A percentile compares a stretch with the other conserved stretches of the same genome.
phyloP scores from a whole-genome alignment of 2,329 filamentous ascomycete genomes.

The Lachnellula subtilissima region DNA sequence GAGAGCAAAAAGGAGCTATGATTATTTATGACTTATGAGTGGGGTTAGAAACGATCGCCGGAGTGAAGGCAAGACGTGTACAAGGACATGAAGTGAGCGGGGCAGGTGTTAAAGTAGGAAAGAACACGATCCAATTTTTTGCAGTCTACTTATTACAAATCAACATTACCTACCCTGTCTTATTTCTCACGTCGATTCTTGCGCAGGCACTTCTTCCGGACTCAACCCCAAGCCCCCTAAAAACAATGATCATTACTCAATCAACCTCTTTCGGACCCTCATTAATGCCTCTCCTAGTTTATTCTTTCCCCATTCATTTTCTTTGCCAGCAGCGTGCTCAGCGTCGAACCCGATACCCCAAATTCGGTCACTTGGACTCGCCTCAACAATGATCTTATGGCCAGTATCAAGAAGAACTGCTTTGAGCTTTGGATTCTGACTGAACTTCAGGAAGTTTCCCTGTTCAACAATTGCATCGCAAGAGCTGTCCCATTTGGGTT shows the following conservation, averaged over 20 bases:
- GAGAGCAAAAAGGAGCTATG: conserved; percentile 9
- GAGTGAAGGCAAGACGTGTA: too few relatives aligned
- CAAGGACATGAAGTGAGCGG: too few relatives aligned
- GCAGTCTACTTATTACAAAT: too few relatives aligned
- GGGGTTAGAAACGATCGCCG: too few relatives aligned
- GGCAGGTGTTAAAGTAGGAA: too few relatives aligned
- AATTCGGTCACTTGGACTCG: conserved; percentile 52
- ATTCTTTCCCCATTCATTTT: conserved; percentile 54
- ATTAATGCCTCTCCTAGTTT: conserved; percentile 46
- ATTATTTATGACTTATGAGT: background rate
- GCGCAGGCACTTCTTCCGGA: too few relatives aligned
- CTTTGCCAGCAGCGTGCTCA: conserved; percentile 41
- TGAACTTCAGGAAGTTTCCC: conserved; percentile 45
- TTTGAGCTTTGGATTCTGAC: conserved; percentile 38
- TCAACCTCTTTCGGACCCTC: background rate
- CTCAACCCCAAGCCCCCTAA: too few relatives aligned
- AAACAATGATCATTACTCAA: too few relatives aligned
- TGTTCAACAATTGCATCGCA: conserved; percentile 1
- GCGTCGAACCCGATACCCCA: conserved; percentile 60
- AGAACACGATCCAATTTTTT: too few relatives aligned
- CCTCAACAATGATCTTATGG: conserved; percentile 55
- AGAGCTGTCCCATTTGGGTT: background rate
- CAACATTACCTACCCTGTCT: too few relatives aligned
- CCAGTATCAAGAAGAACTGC: conserved; percentile 51
- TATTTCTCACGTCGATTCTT: too few relatives aligned